phyloP scores from a whole-genome alignment of 73 alveolate genomes.

The Halteria grandinella region DNA sequence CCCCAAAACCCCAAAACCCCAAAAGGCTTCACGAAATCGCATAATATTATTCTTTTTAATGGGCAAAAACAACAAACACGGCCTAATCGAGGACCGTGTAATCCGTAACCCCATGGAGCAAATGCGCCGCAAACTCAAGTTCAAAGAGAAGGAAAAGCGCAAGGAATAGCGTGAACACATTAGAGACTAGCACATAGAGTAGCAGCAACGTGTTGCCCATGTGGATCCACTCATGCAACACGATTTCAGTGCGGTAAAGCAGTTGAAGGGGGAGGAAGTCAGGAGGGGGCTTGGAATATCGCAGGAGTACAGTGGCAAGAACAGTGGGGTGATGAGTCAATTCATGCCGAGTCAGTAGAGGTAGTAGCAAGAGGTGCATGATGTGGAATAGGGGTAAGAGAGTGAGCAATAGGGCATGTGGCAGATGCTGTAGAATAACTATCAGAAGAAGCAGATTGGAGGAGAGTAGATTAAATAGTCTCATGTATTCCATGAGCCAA shows the following conservation, averaged over 20 bases:
- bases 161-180: slow-evolving; percentile 18
- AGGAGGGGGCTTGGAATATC: neutral
- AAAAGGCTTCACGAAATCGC: neutral
- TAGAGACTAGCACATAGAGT: neutral
- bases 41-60: neutral
- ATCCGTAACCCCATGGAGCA: slow-evolving; percentile 45
- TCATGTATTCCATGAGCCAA: neutral
- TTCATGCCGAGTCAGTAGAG: slow-evolving; percentile 9
- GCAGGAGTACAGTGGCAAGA: slow-evolving; percentile 7
- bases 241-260: slow-evolving; percentile 12
- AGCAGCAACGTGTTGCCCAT: no score
- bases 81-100: slow-evolving; percentile 33
- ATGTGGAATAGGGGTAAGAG: neutral
- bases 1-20: slow-evolving; percentile 9
- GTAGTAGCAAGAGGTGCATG: neutral
- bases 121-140: slow-evolving; percentile 36
- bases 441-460: slow-evolving; percentile 3
- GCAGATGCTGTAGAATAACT: slow-evolving; percentile 32
- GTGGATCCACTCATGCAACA: slow-evolving; percentile 42
- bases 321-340: slow-evolving; percentile 17
- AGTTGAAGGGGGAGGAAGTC: slow-evolving; percentile 15
- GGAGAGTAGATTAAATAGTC: neutral
- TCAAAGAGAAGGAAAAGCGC: slow-evolving; percentile 38
- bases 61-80: slow-evolving; percentile 40
- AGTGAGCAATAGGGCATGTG: neutral